Percentiles rank a stretch among this genome's conserved stretches.
phyloP scores from a whole-genome alignment of 352 stramenopile species.

The Heterotrichella gracilis region DNA sequence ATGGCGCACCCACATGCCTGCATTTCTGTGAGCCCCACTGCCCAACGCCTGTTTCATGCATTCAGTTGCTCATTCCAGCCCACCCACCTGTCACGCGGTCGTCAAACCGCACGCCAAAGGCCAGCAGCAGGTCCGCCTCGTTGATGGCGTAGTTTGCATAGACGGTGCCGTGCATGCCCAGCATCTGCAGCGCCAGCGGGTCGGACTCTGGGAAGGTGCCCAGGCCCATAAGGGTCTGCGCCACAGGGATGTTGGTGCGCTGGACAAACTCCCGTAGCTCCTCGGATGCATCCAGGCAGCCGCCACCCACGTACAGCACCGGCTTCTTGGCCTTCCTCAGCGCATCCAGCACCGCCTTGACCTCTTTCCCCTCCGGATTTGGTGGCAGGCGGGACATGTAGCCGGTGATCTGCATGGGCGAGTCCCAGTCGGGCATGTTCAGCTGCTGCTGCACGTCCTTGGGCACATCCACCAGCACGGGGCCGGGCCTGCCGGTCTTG shows the following conservation, averaged over 20 bases:
- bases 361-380: no score
- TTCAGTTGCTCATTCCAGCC: no score
- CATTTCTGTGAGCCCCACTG: no score
- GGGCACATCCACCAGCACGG: conserved; percentile 64
- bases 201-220: conserved; percentile 62
- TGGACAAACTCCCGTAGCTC: conserved; percentile 55
- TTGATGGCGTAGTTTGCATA: conserved; percentile 79
- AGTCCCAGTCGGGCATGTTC: no score
- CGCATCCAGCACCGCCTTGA: conserved; percentile 36
- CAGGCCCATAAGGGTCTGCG: conserved; percentile 58
- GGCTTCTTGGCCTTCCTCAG: conserved; percentile 69
- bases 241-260: conserved; percentile 61
- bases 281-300: conserved; percentile 37
- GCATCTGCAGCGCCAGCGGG: conserved; percentile 63
- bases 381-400: no score
- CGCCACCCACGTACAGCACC: conserved; percentile 64
- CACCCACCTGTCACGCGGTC: conserved; percentile 65
- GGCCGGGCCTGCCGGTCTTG: conserved; percentile 51
- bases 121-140: conserved; percentile 60
- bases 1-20: no score
- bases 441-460: no score
- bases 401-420: no score
- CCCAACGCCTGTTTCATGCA: no score
- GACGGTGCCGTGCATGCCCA: conserved; percentile 73
- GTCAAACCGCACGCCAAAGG: conserved; percentile 63